Evolutionary conservation across 1,284 basidiomycete genomes (phyloP), one percentile per base, ranked within the genome.

Genomic region (Irpex rosettiformis): DNA sequence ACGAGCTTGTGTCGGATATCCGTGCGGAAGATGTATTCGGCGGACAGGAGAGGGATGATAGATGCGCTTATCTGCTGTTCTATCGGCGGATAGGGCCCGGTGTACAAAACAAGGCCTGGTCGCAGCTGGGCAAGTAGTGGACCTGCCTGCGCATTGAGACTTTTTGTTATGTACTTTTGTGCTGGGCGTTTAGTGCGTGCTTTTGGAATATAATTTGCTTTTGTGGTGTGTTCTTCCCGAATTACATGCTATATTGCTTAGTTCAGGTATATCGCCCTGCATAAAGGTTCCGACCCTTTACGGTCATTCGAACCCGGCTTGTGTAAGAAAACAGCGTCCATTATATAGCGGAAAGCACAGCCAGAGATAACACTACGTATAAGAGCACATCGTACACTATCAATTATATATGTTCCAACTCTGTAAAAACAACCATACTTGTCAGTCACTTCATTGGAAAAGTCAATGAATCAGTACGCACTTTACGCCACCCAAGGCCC

Each of bases 1-100:
- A 98, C 68, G 94, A 96, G 72, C 75, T 88, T 4, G 89, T 94
- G n/a, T 85, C 85, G 29, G 86, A 91, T 61, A 81, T 96, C 43
- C 77, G 84, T n/a, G 76, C 79, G 1, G 88, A 91, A 49, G 88
- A 94, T 67, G 91, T 95, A 48, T 88, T 93, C 67, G 84, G 80
- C n/a, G 70, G 75, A 1, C 68, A 70, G 33, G 84, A 82, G 60
- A 73, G 77, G 52, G 85, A 87, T 57, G 91, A 91, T 64, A 77
- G 86, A 60, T 88, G 85, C 71, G 94, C 94, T 13, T 98, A 98
- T 76, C 72, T 98, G 69, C 76, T 97, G 69, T 94, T 98, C 74
- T 98, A 98, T 71, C 72, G 81, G 62, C 75, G 83, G 48, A 48
- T 80, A 25, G 69, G 63, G 45, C 59, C 63, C 21, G 67, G 64